These are phyloP conservation scores for Phytopythium chamaehyphon DNA, from an alignment of 352 stramenopile species.

Conservation along the genomic window DNA sequence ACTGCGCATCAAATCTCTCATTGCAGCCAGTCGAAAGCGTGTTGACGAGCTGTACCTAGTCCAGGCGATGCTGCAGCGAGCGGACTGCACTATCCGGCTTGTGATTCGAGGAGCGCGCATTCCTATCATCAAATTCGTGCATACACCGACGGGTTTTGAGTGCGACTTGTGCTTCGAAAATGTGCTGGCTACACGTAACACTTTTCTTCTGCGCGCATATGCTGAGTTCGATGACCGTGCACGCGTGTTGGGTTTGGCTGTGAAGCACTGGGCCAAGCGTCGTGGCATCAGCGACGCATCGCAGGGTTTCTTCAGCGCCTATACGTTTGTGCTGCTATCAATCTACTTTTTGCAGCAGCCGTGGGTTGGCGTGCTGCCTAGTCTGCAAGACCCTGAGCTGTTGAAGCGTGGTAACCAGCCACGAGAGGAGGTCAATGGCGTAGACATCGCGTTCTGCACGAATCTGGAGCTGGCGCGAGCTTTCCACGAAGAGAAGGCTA, in stretches of 20 bases:
- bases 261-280: conserved; percentile 99
- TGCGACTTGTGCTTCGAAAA: conserved; percentile 87
- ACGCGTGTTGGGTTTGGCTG: conserved; percentile 88
- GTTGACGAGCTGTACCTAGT: conserved; percentile 50
- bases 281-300: conserved; percentile 95
- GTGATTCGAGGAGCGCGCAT: conserved; percentile 73
- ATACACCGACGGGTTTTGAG: conserved; percentile 50
- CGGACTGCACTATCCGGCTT: conserved; percentile 46
- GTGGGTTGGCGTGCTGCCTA: conserved; percentile 88
- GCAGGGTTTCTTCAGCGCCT: conserved; percentile 95
- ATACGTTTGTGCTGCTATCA: conserved; percentile 97
- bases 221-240: conserved; percentile 69
- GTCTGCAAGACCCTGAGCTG: conserved; percentile 86
- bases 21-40: conserved; percentile 29
- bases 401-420: conserved; percentile 31
- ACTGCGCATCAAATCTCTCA: conserved; percentile 27
- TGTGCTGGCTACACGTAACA: conserved; percentile 76
- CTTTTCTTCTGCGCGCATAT: conserved; percentile 74
- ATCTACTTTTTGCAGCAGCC: conserved; percentile 95
- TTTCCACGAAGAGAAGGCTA: conserved; percentile 29
- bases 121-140: conserved; percentile 76
- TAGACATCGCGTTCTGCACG: conserved; percentile 75
- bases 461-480: conserved; percentile 29
- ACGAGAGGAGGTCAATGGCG: conserved; percentile 35
- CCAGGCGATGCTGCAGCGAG: conserved; percentile 37